phyloP scores from a whole-genome alignment of 2,329 filamentous ascomycete species.

The Pseudopyrenochaeta lycopersici region DNA sequence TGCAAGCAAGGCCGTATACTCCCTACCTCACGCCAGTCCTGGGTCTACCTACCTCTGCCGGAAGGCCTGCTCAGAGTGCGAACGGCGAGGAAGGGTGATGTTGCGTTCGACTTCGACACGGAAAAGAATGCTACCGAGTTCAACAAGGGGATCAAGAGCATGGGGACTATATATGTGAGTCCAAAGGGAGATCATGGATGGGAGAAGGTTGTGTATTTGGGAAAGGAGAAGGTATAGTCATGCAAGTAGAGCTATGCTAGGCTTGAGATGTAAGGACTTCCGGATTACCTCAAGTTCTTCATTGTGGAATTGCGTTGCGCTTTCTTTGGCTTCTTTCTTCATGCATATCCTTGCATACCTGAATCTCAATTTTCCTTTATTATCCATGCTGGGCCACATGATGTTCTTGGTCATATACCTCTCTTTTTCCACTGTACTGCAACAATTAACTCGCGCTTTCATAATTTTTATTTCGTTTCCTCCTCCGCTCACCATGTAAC shows the following conservation, averaged over 20 bases:
- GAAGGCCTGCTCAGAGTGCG: slow-evolving; percentile 25
- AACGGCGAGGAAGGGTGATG: slow-evolving; percentile 24
- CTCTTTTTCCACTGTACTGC: no score
- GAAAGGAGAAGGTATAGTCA: slow-evolving; percentile 15
- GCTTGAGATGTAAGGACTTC: not conserved
- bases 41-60: slow-evolving; percentile 33
- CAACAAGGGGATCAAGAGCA: slow-evolving; percentile 22
- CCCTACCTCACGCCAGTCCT: slow-evolving; percentile 12
- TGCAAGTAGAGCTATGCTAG: no score
- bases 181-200: slow-evolving; percentile 14
- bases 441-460: no score
- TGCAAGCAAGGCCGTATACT: slow-evolving; percentile 31
- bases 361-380: no score
- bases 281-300: no score
- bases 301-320: no score
- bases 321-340: no score
- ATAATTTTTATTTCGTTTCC: no score
- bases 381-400: no score
- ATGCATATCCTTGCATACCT: no score
- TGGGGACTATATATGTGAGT: slow-evolving; percentile 18
- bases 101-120: slow-evolving; percentile 30
- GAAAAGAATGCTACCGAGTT: slow-evolving; percentile 18
- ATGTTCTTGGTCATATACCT: no score
- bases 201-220: slow-evolving; percentile 29
- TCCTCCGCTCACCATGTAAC: no score